Conservation (phyloP, 768 basidiomycete species). For the Auricularia sp. region DNA sequence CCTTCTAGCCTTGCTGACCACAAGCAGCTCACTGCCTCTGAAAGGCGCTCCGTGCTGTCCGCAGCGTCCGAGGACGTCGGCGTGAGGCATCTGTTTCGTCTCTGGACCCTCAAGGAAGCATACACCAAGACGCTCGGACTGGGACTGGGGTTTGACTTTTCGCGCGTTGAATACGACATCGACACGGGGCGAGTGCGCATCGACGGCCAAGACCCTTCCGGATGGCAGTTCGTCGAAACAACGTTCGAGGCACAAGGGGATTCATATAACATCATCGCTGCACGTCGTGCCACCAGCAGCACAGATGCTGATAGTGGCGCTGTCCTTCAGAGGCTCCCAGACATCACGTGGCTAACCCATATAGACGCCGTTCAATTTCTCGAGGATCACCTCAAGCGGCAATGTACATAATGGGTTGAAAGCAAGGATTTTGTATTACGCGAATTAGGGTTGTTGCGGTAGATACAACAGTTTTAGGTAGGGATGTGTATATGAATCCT, state of each 20-base stretch:
- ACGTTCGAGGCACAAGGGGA: background rate
- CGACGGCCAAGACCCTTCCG: constrained; percentile 39
- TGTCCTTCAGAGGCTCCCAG: background rate
- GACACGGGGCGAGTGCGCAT: constrained; percentile 40
- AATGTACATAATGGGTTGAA: background rate
- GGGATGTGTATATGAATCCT: too few species aligned
- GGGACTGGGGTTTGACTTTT: constrained; percentile 76
- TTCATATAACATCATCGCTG: background rate
- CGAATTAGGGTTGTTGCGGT: too few species aligned
- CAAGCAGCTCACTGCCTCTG: constrained; percentile 31
- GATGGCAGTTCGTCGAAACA: background rate
- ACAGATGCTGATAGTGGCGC: background rate
- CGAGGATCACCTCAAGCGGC: background rate
- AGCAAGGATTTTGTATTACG: too few species aligned
- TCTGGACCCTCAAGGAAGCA: constrained; percentile 89
- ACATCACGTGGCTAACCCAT: background rate
- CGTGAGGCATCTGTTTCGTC: constrained; percentile 60
- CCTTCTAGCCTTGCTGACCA: background rate
- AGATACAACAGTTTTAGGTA: too few species aligned
- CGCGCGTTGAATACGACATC: constrained; percentile 62
- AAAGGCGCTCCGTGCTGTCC: constrained; percentile 24
- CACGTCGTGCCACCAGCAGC: background rate
- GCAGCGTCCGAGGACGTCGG: constrained; percentile 36
- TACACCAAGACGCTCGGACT: constrained; percentile 82
- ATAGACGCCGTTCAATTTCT: background rate